Base-by-base conservation (phyloP, 2,329 filamentous ascomycete genomes). In the Sarocladiaceae sp. region DNA sequence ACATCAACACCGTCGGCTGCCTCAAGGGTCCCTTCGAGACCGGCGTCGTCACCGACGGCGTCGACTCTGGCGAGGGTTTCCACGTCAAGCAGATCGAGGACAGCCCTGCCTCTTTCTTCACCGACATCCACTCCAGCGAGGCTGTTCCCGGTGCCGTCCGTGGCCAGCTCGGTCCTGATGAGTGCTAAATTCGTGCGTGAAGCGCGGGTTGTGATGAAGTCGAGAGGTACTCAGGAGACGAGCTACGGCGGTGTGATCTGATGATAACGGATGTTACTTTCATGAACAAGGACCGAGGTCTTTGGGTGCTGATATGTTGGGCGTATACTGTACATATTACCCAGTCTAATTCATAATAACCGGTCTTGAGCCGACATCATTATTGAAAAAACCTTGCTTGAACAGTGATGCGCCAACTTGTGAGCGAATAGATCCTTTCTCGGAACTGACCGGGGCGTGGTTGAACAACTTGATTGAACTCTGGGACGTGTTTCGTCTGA, bases 121-220 rank as follows among this genome's bases (percentile, higher is more conserved):
- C 75, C 33, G 79, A 82, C 58, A 67, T 73, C 2, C 78, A 82
- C 64, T 77, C 77, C 5, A 70, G 62, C 56, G 60, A 70, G 23
- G 77, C 72, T 29, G 63, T 75, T 7, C 70, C 75, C 26, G 78
- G 79, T 54, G 79, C 76, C 49, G 71, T 78, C 29, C 68, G 79
- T 52, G 79, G 76, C 7, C 78, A 82, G 63, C 59, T 77, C 47
- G 64, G 47, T 15, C 29, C 29, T 33, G 44, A 48, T 17, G 26
- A 48, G 44, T 48, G 44, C 17, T 48, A 48, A 33, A 44, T 20
- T 26, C 6, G 4, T 5, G n/a, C n/a, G 15, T 10, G 35, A 37
- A 37, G 7, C 35, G 18, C 8, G 7, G 12, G 12, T n/a, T n/a
- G 33, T 36, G 15, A 36, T n/a, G 33, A 5, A 36, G 15, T 36